Evolutionary conservation across 2,329 filamentous ascomycete genomes (phyloP).

Genomic region (Pseudodiploospora longispora): DNA sequence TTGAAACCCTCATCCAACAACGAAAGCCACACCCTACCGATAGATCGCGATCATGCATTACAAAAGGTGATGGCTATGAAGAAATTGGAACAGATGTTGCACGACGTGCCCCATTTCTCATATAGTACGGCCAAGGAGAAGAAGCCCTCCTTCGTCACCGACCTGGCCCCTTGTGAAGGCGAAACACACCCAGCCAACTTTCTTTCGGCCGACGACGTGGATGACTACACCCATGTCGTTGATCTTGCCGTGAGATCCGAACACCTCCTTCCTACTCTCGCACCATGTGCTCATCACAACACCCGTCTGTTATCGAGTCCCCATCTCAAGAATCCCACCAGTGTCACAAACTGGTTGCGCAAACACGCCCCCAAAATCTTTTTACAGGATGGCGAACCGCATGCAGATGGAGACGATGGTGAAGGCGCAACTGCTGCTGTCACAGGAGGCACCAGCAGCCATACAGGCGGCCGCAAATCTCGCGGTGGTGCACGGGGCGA

Average conservation of each 20-base stretch:
- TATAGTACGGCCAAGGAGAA: slow-evolving; percentile 51
- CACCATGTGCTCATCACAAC: slow-evolving; percentile 37
- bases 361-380: slow-evolving; percentile 79
- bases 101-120: slow-evolving; percentile 42
- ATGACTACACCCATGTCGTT: slow-evolving; percentile 62
- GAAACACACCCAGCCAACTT: slow-evolving; percentile 55
- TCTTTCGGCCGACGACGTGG: slow-evolving; percentile 61
- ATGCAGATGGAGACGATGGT: slow-evolving; percentile 30
- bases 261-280: slow-evolving; percentile 39
- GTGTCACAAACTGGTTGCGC: slow-evolving; percentile 91
- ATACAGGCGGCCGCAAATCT: slow-evolving; percentile 26
- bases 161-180: slow-evolving; percentile 42
- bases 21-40: slow-evolving; percentile 22
- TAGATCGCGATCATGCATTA: slow-evolving; percentile 26
- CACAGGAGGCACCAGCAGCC: slow-evolving; percentile 5
- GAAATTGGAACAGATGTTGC: slow-evolving; percentile 41
- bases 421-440: slow-evolving; percentile 17
- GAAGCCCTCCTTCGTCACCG: slow-evolving; percentile 48
- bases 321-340: slow-evolving; percentile 65
- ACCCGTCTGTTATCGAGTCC: slow-evolving; percentile 30
- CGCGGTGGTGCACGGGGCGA: slow-evolving; percentile 23
- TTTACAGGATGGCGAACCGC: slow-evolving; percentile 57
- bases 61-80: slow-evolving; percentile 38
- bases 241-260: slow-evolving; percentile 44
- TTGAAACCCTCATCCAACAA: slow-evolving; percentile 36